These are phyloP conservation scores for Amaranthus tricolor DNA, from an alignment of 179 eudicot species.

Conservation along the genomic window DNA sequence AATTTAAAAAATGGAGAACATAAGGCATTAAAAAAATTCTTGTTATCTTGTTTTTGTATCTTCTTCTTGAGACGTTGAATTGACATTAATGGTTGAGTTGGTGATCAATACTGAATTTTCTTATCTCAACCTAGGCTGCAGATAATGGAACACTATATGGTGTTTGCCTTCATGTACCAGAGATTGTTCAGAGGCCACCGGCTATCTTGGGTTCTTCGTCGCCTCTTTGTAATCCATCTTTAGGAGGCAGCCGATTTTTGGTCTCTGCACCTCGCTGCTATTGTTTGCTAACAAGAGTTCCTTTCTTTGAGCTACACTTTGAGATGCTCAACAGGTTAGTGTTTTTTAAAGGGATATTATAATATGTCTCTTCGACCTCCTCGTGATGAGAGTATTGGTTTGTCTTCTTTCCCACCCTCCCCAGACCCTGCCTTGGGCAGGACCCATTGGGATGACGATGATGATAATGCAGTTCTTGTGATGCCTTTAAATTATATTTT, in stretches of 20 bases:
- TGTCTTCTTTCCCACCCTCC: too few species aligned
- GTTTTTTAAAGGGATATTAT: background rate
- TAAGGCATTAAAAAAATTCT: too few species aligned
- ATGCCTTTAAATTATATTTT: background rate
- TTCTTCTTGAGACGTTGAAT: too few species aligned
- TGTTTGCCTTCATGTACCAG: constrained; percentile 90
- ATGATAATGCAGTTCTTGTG: too few species aligned
- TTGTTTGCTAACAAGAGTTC: constrained; percentile 86
- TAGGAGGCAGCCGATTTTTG: constrained; percentile 59
- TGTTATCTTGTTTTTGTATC: too few species aligned
- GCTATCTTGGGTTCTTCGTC: constrained; percentile 53
- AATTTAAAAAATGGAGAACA: too few species aligned
- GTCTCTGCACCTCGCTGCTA: constrained; percentile 97
- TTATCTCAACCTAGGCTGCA: constrained; percentile 62
- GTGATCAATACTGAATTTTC: constrained; percentile 25
- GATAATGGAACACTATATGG: constrained; percentile 90
- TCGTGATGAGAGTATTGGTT: too few species aligned
- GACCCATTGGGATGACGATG: too few species aligned
- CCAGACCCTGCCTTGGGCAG: too few species aligned
- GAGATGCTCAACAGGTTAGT: constrained; percentile 88
- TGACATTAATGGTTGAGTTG: background rate
- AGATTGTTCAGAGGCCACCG: constrained; percentile 90
- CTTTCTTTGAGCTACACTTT: constrained; percentile 87
- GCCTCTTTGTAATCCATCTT: constrained; percentile 49
- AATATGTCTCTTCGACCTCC: too few species aligned